phyloP scores from a whole-genome alignment of 805 yeast species.

The Kodamaea hsintzibuensis region DNA sequence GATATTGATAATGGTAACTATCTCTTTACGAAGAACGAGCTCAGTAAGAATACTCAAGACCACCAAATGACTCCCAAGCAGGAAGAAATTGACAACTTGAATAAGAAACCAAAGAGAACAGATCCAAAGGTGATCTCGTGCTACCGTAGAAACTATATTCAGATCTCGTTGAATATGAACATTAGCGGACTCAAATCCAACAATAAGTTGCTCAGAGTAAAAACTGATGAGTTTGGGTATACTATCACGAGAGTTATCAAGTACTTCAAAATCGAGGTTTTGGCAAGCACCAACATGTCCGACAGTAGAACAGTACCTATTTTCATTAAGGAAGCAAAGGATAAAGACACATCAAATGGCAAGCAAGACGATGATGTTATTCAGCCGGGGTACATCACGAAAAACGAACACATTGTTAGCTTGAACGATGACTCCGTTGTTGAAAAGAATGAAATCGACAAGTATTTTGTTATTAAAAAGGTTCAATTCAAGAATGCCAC shows the following conservation, averaged over 20 bases:
- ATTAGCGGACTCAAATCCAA: constrained; percentile 25
- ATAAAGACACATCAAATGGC: constrained; percentile 12
- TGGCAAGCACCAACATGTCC: constrained; percentile 36
- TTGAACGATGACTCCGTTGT: constrained; percentile 24
- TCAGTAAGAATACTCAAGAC: constrained; percentile 5
- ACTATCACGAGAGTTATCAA: constrained; percentile 37
- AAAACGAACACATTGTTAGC: constrained; percentile 26
- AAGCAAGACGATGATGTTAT: constrained; percentile 12
- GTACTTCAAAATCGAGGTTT: constrained; percentile 38
- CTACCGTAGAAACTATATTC: constrained; percentile 46
- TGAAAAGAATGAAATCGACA: constrained; percentile 25
- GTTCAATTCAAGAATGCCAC: constrained; percentile 53
- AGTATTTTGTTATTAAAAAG: constrained; percentile 38
- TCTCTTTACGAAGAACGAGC: constrained; percentile 8
- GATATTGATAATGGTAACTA: constrained; percentile 41
- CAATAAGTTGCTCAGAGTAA: constrained; percentile 31
- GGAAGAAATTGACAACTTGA: constrained; percentile 1
- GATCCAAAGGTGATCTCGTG: constrained; percentile 45
- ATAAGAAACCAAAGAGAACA: constrained; percentile 8
- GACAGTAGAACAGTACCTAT: constrained; percentile 32
- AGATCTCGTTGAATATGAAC: constrained; percentile 31
- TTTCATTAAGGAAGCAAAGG: constrained; percentile 24
- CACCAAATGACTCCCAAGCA: not conserved
- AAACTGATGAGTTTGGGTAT: constrained; percentile 38
- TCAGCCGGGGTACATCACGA: constrained; percentile 19